Evolutionary conservation across 495 filamentous ascomycete species (phyloP).

Genomic region (Monascus purpureus): DNA sequence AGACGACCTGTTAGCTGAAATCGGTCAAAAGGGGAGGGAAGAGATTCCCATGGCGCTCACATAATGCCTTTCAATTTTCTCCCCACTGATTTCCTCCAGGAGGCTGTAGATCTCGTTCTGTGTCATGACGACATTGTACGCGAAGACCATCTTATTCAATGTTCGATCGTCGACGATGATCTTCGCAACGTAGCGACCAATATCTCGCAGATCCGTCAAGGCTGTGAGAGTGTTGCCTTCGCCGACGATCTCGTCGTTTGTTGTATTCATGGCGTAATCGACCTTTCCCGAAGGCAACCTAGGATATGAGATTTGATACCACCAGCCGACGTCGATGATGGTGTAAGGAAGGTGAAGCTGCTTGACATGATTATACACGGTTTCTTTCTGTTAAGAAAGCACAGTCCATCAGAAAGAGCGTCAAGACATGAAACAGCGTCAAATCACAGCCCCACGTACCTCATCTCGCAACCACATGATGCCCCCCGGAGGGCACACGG

Average conservation of each 20-base stretch:
- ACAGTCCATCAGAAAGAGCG: conserved; percentile 6
- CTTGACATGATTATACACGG: conserved; percentile 40
- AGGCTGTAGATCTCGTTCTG: conserved; percentile 36
- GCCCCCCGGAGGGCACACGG: conserved; percentile 31
- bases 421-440: not conserved
- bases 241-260: conserved; percentile 33
- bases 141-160: conserved; percentile 41
- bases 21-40: conserved; percentile 1
- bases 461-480: conserved; percentile 34
- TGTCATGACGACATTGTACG: conserved; percentile 33
- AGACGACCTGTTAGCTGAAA: conserved; percentile 1
- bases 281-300: conserved; percentile 36
- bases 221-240: conserved; percentile 34
- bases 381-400: conserved; percentile 31
- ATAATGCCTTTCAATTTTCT: conserved; percentile 36
- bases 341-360: conserved; percentile 41
- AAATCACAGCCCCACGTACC: conserved; percentile 23
- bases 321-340: conserved; percentile 48
- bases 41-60: too few relatives aligned
- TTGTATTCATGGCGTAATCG: conserved; percentile 34
- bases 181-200: conserved; percentile 40
- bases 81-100: conserved; percentile 38
- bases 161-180: conserved; percentile 43
- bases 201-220: conserved; percentile 39
- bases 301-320: conserved; percentile 41